Evolutionary conservation across 2,329 filamentous ascomycete species (phyloP), one percentile per base, ranked within the genome.

Genomic region (Cladosporium sp.): DNA sequence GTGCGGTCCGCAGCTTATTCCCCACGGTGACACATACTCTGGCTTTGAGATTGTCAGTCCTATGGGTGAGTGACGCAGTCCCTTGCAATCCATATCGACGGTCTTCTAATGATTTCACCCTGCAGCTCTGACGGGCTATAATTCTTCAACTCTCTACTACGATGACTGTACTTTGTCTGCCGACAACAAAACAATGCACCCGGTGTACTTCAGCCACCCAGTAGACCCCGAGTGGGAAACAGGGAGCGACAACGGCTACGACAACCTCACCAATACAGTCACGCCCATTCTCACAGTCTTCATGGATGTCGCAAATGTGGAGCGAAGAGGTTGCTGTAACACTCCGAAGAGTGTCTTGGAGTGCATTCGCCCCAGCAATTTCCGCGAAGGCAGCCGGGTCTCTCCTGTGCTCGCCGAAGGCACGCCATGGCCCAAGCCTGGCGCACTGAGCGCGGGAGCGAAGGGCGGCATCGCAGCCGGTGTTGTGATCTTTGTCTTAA

Each of bases 381-480:
- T 54, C 22, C 40, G 51, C 51, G 25, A 43, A 42, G 22, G 22
- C 25, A 54, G 51, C 11, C 22, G 25, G 1, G 51, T 54, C n/a
- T 8, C 25, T 11, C n/a, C 38, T 12, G 25, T 20, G 8, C 51
- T 54, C 11, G 9, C 51, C 4, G 25, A 43, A 36, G 51, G 51
- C 12, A 54, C 38, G 2, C 25, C 51, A 12, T 54, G 37, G 51
- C 51, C 51, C 15, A 42, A 38, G 37, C 37, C 37, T 4, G 38
- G 38, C 2, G 30, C 8, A 5, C 5, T 54, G 5, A 42, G n/a
- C 17, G 51, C 51, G 8, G 51, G 22, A 43, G 51, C 51, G 1
- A 54, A 54, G 36, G 51, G 51, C 5, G 51, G 51, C 11, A 22
- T 55, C 22, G 28, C 51, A 34, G 39, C 51, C 12, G 51, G 51